Percentiles rank a stretch among this genome's conserved stretches.
These are phyloP conservation scores for Tagetes erecta DNA, from an alignment of 129 eudicot genomes.

Conservation along the genomic window DNA sequence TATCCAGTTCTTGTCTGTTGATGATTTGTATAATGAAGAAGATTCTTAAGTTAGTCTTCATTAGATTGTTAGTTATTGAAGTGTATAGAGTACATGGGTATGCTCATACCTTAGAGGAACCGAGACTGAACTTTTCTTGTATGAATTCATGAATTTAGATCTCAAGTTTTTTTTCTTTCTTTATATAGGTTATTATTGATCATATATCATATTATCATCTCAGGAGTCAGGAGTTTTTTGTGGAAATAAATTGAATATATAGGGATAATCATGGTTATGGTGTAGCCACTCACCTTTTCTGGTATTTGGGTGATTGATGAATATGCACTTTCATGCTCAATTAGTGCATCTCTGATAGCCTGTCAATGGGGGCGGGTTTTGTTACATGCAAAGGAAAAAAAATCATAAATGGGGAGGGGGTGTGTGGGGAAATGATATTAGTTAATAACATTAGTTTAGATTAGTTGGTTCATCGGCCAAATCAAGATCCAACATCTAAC, in stretches of 20 bases:
- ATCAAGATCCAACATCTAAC: not conserved
- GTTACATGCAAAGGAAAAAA: not conserved
- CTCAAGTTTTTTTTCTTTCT: not conserved
- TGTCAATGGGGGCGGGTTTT: not conserved
- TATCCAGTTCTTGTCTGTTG: not conserved
- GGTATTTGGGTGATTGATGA: not conserved
- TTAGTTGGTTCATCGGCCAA: not conserved
- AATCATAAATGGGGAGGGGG: not conserved
- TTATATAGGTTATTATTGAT: not conserved
- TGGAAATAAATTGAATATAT: not conserved
- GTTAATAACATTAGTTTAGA: not conserved
- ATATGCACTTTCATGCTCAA: not conserved
- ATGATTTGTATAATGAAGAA: not conserved
- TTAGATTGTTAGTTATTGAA: not conserved
- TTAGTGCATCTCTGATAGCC: not conserved
- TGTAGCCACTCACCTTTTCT: not conserved
- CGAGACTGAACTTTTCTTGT: not conserved
- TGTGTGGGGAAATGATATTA: not conserved
- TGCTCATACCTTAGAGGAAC: not conserved
- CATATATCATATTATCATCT: not conserved
- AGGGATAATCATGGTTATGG: slow-evolving; percentile 3
- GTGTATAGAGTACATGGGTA: not conserved
- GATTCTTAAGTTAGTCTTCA: not conserved
- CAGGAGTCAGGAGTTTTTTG: not conserved
- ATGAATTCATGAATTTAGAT: not conserved